These are phyloP conservation scores for Inga oerstediana DNA, from an alignment of 306 rosid species.

Conservation along the genomic window DNA sequence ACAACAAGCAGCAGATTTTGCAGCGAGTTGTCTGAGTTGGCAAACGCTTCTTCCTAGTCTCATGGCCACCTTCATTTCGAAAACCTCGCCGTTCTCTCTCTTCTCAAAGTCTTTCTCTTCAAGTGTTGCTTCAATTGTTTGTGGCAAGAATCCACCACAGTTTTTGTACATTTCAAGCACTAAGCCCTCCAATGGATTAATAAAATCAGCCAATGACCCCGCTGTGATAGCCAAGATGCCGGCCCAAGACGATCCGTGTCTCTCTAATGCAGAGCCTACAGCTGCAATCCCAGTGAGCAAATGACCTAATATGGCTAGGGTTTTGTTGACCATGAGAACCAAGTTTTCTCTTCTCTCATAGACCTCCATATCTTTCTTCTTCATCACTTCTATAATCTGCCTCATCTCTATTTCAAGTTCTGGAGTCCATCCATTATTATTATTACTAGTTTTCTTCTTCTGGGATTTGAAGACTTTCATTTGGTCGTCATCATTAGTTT, in stretches of 20 bases:
- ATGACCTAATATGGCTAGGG: slow-evolving; percentile 52
- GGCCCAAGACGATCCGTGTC: slow-evolving; percentile 29
- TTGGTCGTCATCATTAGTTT: background rate
- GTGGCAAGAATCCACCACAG: background rate
- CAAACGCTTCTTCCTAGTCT: slow-evolving; percentile 63
- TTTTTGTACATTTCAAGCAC: background rate
- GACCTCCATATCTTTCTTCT: background rate
- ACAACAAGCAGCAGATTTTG: slow-evolving; percentile 38
- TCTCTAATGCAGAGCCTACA: slow-evolving; percentile 37
- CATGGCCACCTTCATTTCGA: slow-evolving; percentile 54
- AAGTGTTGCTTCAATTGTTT: background rate
- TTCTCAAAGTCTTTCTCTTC: background rate
- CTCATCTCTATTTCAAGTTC: slow-evolving; percentile 51
- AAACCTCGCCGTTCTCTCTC: background rate
- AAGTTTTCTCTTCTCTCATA: slow-evolving; percentile 19
- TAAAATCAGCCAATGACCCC: background rate
- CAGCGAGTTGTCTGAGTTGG: slow-evolving; percentile 47
- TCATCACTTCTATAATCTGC: slow-evolving; percentile 31
- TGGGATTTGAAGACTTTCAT: background rate
- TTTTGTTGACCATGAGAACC: slow-evolving; percentile 48
- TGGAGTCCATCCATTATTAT: slow-evolving; percentile 46
- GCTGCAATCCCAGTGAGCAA: slow-evolving; percentile 54
- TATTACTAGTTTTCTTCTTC: slow-evolving; percentile 9
- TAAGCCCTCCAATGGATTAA: background rate
- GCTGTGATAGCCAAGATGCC: background rate